These are phyloP conservation scores for Xeromyces bisporus DNA, from an alignment of 495 filamentous ascomycete genomes.

Conservation along the genomic window DNA sequence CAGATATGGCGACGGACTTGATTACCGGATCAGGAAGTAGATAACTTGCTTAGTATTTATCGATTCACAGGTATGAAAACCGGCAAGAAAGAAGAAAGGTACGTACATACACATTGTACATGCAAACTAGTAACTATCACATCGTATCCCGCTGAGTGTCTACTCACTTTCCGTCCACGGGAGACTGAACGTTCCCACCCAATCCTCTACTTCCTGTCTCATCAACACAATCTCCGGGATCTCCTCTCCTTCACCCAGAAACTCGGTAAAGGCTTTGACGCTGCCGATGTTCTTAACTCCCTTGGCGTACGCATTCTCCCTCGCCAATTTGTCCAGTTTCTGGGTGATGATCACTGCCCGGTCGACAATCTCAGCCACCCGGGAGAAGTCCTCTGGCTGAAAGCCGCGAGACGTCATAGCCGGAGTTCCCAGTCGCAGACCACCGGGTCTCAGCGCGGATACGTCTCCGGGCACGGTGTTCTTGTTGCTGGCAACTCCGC, in stretches of 20 bases:
- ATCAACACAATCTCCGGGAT: constrained; percentile 74
- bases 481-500: constrained; percentile 94
- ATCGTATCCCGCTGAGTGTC: no score
- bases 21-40: no score
- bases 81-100: no score
- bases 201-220: constrained; percentile 80
- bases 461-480: constrained; percentile 95
- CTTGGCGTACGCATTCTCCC: constrained; percentile 56
- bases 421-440: constrained; percentile 80
- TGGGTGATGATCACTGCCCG: constrained; percentile 73
- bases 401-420: constrained; percentile 97
- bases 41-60: no score
- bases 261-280: constrained; percentile 73
- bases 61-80: no score
- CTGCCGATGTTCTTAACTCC: constrained; percentile 60
- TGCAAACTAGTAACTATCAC: no score
- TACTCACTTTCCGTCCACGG: constrained; percentile 53
- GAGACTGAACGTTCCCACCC: constrained; percentile 82
- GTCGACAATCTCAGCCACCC: constrained; percentile 89
- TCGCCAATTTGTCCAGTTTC: constrained; percentile 63
- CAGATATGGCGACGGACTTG: no score
- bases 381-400: constrained; percentile 65
- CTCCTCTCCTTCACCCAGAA: constrained; percentile 65
- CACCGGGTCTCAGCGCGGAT: constrained; percentile 80
- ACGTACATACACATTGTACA: no score